Conservation (phyloP, 169 alveolate genomes). For the Ichthyophthirius multifiliis region DNA sequence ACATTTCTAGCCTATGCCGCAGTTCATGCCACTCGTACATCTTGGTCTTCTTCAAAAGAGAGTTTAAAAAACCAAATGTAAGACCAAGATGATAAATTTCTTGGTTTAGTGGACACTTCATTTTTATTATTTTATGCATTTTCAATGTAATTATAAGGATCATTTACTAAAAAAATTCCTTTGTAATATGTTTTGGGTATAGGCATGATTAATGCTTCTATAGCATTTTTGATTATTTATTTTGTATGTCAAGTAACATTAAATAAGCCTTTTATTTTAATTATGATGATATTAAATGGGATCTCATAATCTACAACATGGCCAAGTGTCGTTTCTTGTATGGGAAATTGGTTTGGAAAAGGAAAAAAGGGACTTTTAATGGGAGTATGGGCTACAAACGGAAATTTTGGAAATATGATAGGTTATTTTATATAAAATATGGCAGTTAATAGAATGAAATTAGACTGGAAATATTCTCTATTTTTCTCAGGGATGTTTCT, state of each 20-base stretch:
- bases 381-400: conserved; percentile 49
- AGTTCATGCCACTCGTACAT: neutral
- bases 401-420: conserved; percentile 37
- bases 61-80: neutral
- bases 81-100: neutral
- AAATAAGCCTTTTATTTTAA: neutral
- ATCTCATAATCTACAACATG: conserved; percentile 30
- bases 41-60: neutral
- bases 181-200: neutral
- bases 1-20: conserved; percentile 1
- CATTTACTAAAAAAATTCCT: neutral
- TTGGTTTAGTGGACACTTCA: neutral
- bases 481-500: neutral
- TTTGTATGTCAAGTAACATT: neutral
- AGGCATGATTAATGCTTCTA: conserved; percentile 7
- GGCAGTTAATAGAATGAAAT: neutral
- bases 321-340: conserved; percentile 25
- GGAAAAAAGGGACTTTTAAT: conserved; percentile 28
- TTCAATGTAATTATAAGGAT: neutral
- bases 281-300: conserved; percentile 27
- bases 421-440: conserved; percentile 15
- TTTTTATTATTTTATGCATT: neutral
- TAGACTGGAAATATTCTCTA: neutral
- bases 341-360: conserved; percentile 45
- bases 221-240: neutral